These are phyloP conservation scores for Xylariaceae sp. DNA, from an alignment of 2,329 filamentous ascomycete genomes.

Conservation along the genomic window DNA sequence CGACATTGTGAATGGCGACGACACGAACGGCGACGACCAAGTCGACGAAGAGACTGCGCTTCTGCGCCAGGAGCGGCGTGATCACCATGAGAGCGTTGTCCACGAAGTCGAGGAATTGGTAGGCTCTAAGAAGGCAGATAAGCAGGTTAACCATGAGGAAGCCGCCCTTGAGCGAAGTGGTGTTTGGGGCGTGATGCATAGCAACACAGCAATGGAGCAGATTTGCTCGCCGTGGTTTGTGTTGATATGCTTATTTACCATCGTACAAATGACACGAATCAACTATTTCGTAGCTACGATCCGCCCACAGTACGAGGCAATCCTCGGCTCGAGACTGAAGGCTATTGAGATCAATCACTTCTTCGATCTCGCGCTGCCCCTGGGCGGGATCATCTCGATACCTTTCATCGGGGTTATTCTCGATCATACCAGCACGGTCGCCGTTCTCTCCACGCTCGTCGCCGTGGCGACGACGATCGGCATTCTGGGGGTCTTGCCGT, in stretches of 20 bases:
- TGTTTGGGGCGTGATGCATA: conserved; percentile 86
- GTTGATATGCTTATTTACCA: conserved; percentile 79
- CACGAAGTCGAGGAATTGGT: conserved; percentile 75
- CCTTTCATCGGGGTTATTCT: conserved; percentile 84
- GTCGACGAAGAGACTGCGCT: conserved; percentile 60
- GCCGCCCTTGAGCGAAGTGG: conserved; percentile 71
- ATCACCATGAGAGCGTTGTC: conserved; percentile 64
- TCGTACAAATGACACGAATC: conserved; percentile 77
- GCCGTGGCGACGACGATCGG: conserved; percentile 74
- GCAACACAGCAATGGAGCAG: conserved; percentile 69
- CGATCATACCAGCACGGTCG: conserved; percentile 73
- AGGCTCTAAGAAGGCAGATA: conserved; percentile 62
- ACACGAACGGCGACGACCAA: conserved; percentile 58
- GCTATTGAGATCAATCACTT: conserved; percentile 77
- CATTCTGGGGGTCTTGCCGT: conserved; percentile 72
- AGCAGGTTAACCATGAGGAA: conserved; percentile 69
- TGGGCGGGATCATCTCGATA: conserved; percentile 82
- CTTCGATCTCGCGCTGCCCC: conserved; percentile 82
- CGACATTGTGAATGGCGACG: conserved; percentile 37
- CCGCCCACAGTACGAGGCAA: conserved; percentile 75
- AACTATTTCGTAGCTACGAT: conserved; percentile 94
- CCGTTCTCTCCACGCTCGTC: conserved; percentile 72
- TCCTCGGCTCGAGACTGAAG: conserved; percentile 64
- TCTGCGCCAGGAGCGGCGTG: conserved; percentile 58
- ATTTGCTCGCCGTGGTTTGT: conserved; percentile 82